Evolutionary conservation across 225 moss, liverwort and hornwort genomes (phyloP).

Genomic region (Lunularia cruciata): DNA sequence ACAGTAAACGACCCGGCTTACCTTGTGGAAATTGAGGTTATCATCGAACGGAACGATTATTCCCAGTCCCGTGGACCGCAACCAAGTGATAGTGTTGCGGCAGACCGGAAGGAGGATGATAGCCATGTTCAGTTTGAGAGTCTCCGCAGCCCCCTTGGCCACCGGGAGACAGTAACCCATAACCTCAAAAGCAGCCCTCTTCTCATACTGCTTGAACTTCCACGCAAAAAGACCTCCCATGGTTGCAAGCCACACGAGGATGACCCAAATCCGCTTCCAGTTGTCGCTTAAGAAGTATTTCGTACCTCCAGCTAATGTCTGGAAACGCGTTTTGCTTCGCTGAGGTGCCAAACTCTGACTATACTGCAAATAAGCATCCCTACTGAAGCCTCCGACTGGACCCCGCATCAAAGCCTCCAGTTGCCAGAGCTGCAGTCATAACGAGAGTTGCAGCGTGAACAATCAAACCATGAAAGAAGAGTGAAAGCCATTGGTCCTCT

Average conservation of each 20-base stretch:
- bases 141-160: constrained; percentile 93
- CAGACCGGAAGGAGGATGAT: constrained; percentile 93
- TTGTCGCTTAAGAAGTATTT: constrained; percentile 72
- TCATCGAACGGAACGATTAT: constrained; percentile 81
- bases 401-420: constrained; percentile 82
- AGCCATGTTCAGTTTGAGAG: constrained; percentile 92
- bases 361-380: constrained; percentile 61
- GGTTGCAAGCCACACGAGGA: constrained; percentile 57
- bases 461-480: neutral
- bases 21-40: constrained; percentile 96
- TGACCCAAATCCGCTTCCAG: constrained; percentile 86
- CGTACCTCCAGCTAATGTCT: constrained; percentile 38
- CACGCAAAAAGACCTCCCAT: constrained; percentile 67
- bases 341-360: constrained; percentile 60
- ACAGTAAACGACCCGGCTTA: constrained; percentile 8
- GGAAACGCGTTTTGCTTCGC: constrained; percentile 36
- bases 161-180: constrained; percentile 75
- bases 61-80: constrained; percentile 74
- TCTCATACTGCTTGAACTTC: constrained; percentile 75
- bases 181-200: constrained; percentile 42
- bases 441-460: neutral
- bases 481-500: no score
- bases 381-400: constrained; percentile 63
- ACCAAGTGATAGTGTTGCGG: constrained; percentile 83
- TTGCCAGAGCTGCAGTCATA: constrained; percentile 80